These are phyloP conservation scores for Dryadomyces quercivorus DNA, from an alignment of 2,329 filamentous ascomycete species.

Conservation along the genomic window DNA sequence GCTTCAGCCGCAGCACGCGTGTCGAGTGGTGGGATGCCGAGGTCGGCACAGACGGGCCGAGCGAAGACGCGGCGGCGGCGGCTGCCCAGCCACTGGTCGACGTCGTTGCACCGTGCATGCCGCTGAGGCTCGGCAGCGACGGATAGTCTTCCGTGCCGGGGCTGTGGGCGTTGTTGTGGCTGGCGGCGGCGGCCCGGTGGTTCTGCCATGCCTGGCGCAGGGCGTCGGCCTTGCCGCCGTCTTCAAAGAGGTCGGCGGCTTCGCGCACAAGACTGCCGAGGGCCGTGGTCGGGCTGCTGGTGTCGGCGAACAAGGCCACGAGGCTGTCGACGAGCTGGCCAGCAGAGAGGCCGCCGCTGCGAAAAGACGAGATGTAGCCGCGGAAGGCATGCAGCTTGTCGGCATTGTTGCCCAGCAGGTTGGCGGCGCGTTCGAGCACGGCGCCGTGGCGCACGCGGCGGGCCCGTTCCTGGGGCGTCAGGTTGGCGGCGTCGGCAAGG, in stretches of 20 bases:
- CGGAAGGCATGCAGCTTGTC: conserved; percentile 70
- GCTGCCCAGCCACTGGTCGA: conserved; percentile 46
- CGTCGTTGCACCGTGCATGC: conserved; percentile 50
- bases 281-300: conserved; percentile 51
- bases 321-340: conserved; percentile 74
- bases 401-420: conserved; percentile 65
- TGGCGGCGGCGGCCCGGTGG: conserved; percentile 77
- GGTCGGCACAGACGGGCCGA: conserved; percentile 23
- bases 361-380: conserved; percentile 65
- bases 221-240: conserved; percentile 57
- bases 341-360: conserved; percentile 55
- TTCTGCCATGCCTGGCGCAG: conserved; percentile 83
- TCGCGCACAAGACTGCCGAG: conserved; percentile 85
- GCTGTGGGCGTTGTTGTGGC: not conserved
- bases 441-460: conserved; percentile 68
- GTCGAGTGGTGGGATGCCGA: conserved; percentile 36
- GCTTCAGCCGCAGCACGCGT: conserved; percentile 46
- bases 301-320: conserved; percentile 71
- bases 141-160: conserved; percentile 66
- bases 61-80: conserved; percentile 51
- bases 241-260: conserved; percentile 84
- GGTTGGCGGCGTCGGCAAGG: conserved; percentile 34
- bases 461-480: conserved; percentile 69
- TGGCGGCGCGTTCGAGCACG: conserved; percentile 74
- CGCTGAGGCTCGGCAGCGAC: conserved; percentile 63